phyloP scores from a whole-genome alignment of 2,329 filamentous ascomycete species.

The Pseudocercospora ulei region DNA sequence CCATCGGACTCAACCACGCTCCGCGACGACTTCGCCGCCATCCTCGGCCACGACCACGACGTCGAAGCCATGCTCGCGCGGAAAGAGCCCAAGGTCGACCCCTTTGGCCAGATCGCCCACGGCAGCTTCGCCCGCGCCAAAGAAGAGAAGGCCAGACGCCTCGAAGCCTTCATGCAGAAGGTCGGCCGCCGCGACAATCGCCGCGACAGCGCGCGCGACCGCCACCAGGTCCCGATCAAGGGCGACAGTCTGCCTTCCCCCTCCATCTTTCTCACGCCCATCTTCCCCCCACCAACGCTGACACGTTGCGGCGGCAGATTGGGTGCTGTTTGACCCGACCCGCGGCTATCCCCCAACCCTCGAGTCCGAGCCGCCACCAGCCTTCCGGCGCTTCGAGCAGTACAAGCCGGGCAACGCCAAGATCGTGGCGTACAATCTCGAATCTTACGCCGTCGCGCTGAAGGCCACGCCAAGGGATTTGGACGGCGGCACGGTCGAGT shows the following conservation, averaged over 20 bases:
- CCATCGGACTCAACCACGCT: slow-evolving; percentile 1
- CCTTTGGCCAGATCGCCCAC: neutral
- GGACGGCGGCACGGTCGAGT: slow-evolving; percentile 19
- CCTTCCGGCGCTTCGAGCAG: slow-evolving; percentile 11
- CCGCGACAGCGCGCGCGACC: neutral
- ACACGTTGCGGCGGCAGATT: slow-evolving; percentile 19
- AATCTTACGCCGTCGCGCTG: slow-evolving; percentile 16
- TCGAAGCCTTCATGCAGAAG: slow-evolving; percentile 7
- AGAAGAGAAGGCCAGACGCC: slow-evolving; percentile 7
- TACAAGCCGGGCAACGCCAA: slow-evolving; percentile 23
- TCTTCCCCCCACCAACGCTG: slow-evolving; percentile 3
- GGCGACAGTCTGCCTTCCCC: slow-evolving; percentile 30
- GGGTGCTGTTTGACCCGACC: slow-evolving; percentile 26
- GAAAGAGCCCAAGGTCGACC: slow-evolving; percentile 7
- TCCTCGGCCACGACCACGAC: neutral
- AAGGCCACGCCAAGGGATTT: slow-evolving; percentile 15
- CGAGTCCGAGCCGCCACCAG: slow-evolving; percentile 10
- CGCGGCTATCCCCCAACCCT: slow-evolving; percentile 15
- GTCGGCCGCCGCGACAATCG: slow-evolving; percentile 1
- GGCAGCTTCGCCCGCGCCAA: neutral
- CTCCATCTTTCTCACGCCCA: slow-evolving; percentile 8
- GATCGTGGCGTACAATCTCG: slow-evolving; percentile 23
- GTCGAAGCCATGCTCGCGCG: slow-evolving; percentile 1
- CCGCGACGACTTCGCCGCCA: slow-evolving; percentile 3
- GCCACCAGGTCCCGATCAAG: slow-evolving; percentile 4